phyloP scores from a whole-genome alignment of 805 yeast species.

The Teunomyces stri region DNA sequence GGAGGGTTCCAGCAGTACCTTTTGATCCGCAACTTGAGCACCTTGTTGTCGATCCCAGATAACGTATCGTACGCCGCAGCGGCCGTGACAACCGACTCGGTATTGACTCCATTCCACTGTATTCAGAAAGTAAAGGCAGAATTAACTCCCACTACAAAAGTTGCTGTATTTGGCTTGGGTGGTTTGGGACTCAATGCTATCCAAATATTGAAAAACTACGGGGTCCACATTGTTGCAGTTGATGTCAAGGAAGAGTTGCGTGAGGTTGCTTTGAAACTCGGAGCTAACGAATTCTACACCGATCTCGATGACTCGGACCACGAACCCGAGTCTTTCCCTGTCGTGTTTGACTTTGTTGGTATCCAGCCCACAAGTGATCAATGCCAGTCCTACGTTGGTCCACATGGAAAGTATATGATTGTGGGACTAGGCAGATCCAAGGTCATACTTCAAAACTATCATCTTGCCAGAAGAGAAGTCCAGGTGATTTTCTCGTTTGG shows the following conservation, averaged over 20 bases:
- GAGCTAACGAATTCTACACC: conserved; percentile 43
- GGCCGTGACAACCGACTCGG: conserved; percentile 42
- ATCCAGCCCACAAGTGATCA: conserved; percentile 29
- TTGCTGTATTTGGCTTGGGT: conserved; percentile 40
- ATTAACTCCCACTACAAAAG: conserved; percentile 32
- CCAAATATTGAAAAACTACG: conserved; percentile 35
- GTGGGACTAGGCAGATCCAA: conserved; percentile 42
- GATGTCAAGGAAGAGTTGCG: conserved; percentile 30
- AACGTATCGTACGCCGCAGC: conserved; percentile 37
- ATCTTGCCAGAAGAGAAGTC: conserved; percentile 41
- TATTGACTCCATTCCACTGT: conserved; percentile 43
- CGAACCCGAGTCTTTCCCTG: conserved; percentile 34
- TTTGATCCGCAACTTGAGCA: conserved; percentile 32
- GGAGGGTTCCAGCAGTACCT: conserved; percentile 44
- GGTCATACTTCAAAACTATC: conserved; percentile 29
- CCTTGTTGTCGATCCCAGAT: conserved; percentile 39
- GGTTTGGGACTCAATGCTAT: conserved; percentile 44
- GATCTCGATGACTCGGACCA: conserved; percentile 26
- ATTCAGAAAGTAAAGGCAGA: conserved; percentile 31
- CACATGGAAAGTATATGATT: conserved; percentile 38
- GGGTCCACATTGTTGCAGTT: conserved; percentile 31
- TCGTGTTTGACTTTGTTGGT: conserved; percentile 40
- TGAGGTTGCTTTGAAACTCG: conserved; percentile 27
- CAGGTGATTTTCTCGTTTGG: conserved; percentile 41
- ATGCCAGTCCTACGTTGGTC: conserved; percentile 28